Conservation (phyloP, 345 rosid genomes). For the Garcia nutans region DNA sequence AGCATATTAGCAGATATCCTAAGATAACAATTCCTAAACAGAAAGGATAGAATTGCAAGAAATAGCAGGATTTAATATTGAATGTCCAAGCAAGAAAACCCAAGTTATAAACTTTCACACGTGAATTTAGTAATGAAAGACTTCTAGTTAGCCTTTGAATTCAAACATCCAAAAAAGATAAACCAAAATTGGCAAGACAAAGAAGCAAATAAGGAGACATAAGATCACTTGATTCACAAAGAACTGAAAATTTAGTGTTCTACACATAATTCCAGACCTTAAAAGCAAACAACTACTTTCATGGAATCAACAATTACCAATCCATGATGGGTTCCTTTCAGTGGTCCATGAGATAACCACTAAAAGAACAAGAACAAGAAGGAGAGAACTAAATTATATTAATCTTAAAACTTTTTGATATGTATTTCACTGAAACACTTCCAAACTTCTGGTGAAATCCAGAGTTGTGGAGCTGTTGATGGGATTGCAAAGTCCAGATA, state of each 20-base stretch:
- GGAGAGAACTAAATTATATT: constrained; percentile 16
- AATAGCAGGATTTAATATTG: not conserved
- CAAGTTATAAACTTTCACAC: not conserved
- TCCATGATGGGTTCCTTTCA: constrained; percentile 10
- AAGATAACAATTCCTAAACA: constrained; percentile 5
- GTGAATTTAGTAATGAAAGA: not conserved
- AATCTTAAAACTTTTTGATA: constrained; percentile 34
- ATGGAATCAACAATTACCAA: constrained; percentile 10
- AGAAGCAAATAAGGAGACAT: not conserved
- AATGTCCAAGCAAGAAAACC: not conserved
- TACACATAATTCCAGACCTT: not conserved
- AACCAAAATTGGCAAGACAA: not conserved
- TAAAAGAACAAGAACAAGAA: not conserved
- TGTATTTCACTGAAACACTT: constrained; percentile 31
- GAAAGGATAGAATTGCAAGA: constrained; percentile 6
- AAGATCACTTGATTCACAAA: not conserved
- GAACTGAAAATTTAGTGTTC: too few relatives aligned
- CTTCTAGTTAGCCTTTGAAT: not conserved
- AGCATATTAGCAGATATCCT: constrained; percentile 13
- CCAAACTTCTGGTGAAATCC: constrained; percentile 33
- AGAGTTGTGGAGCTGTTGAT: constrained; percentile 33
- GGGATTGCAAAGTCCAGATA: constrained; percentile 38
- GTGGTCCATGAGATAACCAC: not conserved
- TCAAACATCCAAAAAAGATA: not conserved
- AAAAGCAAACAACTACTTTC: not conserved